phyloP scores from a whole-genome alignment of 306 rosid genomes.

The Lithocarpus polystachyus region DNA sequence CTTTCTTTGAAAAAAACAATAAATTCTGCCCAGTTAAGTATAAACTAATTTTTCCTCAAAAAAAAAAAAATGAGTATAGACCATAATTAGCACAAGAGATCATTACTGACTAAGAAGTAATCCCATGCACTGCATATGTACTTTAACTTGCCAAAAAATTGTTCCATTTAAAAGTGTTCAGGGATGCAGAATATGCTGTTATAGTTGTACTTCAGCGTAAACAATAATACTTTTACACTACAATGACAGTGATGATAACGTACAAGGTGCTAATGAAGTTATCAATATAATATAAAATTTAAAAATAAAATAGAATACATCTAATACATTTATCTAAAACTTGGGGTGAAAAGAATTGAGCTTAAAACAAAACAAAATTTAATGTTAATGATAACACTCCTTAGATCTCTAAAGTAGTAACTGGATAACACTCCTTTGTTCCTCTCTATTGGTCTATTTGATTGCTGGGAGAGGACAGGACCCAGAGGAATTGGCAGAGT shows the following conservation, averaged over 20 bases:
- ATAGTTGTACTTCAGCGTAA: conserved; percentile 16
- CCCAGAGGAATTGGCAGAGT: conserved; percentile 42
- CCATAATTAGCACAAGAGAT: background rate
- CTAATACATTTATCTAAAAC: conserved; percentile 33
- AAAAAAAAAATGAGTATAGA: background rate
- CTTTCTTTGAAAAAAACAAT: no score
- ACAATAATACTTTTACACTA: conserved; percentile 39
- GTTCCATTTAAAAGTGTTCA: background rate
- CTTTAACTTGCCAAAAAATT: background rate
- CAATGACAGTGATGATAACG: conserved; percentile 15
- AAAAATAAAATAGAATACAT: conserved; percentile 4
- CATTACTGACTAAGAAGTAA: background rate
- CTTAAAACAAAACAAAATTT: conserved; percentile 27
- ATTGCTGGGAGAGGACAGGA: conserved; percentile 38
- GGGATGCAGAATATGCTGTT: background rate
- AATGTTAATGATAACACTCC: background rate
- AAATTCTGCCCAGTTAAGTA: no score
- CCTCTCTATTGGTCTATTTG: conserved; percentile 29
- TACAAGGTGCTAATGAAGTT: conserved; percentile 22
- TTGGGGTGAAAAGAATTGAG: conserved; percentile 41
- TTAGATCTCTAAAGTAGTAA: background rate
- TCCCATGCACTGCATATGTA: background rate
- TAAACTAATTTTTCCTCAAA: background rate
- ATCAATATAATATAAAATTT: conserved; percentile 12
- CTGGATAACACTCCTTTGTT: background rate